Evolutionary conservation across 2,329 filamentous ascomycete genomes (phyloP).

Genomic region (Cryoendolithus antarcticus): DNA sequence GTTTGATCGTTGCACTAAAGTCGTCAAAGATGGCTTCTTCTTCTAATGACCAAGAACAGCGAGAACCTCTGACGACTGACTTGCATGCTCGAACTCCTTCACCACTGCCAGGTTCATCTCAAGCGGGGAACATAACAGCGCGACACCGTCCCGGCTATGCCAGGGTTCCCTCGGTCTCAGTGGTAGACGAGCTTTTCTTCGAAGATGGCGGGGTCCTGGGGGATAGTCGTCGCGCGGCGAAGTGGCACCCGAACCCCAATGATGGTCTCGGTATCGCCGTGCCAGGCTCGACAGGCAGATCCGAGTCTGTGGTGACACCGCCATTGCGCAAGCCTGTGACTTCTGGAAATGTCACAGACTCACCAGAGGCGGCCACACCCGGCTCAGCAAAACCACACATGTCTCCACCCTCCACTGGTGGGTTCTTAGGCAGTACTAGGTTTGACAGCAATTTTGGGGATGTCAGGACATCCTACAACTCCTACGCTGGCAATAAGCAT

Average conservation of each 20-base stretch:
- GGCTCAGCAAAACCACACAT: slow-evolving; percentile 8
- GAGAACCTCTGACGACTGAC: no score
- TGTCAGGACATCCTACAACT: slow-evolving; percentile 8
- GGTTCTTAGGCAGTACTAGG: slow-evolving; percentile 14
- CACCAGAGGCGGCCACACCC: slow-evolving; percentile 5
- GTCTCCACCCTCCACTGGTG: slow-evolving; percentile 14
- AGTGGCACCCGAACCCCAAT: slow-evolving; percentile 7
- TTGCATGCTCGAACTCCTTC: no score
- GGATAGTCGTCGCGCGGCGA: slow-evolving; percentile 15
- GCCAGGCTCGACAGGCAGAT: background rate
- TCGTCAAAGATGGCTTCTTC: no score
- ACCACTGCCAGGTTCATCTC: slow-evolving; percentile 1
- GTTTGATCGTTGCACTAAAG: no score
- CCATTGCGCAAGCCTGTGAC: background rate
- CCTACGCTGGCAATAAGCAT: slow-evolving; percentile 5
- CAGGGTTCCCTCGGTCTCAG: slow-evolving; percentile 24
- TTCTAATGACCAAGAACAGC: no score
- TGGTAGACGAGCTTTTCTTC: slow-evolving; percentile 21
- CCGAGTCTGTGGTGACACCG: background rate
- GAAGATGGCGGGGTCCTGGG: slow-evolving; percentile 22
- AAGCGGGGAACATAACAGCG: slow-evolving; percentile 3
- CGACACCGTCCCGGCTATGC: slow-evolving; percentile 25
- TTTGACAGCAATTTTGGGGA: slow-evolving; percentile 11
- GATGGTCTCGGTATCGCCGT: slow-evolving; percentile 25
- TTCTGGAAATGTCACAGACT: background rate